Conservation (phyloP, 1,139 yeast species). For the Protomyces lactucae-debilis region DNA sequence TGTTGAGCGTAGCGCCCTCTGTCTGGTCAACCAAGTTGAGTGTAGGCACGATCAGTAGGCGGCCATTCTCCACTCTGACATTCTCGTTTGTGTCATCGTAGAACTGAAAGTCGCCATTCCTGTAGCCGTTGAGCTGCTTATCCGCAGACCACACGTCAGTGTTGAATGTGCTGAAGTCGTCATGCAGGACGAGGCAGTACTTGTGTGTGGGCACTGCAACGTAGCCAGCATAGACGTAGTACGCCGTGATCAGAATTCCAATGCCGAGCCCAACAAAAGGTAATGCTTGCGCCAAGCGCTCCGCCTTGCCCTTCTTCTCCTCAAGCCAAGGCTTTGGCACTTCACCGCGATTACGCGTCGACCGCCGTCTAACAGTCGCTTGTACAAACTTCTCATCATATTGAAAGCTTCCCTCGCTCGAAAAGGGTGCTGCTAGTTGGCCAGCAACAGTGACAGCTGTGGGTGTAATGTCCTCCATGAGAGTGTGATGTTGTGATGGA, state of each 20-base stretch:
- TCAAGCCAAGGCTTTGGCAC: background rate
- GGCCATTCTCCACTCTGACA: constrained; percentile 71
- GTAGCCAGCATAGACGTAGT: constrained; percentile 28
- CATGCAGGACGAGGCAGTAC: constrained; percentile 27
- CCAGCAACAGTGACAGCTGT: background rate
- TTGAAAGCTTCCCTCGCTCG: background rate
- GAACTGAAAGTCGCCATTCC: constrained; percentile 31
- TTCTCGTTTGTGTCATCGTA: constrained; percentile 24
- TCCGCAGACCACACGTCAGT: constrained; percentile 26
- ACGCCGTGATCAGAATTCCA: constrained; percentile 24
- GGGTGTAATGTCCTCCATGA: background rate
- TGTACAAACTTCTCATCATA: background rate
- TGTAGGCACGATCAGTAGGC: constrained; percentile 55
- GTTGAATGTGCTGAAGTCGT: constrained; percentile 22
- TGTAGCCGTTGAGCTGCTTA: constrained; percentile 30
- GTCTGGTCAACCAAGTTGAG: constrained; percentile 1
- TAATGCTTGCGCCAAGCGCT: background rate
- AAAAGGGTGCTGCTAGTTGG: background rate
- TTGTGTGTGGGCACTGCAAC: constrained; percentile 25
- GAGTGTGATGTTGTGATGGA: background rate
- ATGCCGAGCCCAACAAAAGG: constrained; percentile 13
- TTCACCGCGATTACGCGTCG: background rate
- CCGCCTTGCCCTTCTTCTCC: background rate
- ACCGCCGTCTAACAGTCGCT: background rate
- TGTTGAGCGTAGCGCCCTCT: background rate